These are phyloP conservation scores for Echinosphaeria canescens DNA, from an alignment of 2,329 filamentous ascomycete species.

Conservation along the genomic window DNA sequence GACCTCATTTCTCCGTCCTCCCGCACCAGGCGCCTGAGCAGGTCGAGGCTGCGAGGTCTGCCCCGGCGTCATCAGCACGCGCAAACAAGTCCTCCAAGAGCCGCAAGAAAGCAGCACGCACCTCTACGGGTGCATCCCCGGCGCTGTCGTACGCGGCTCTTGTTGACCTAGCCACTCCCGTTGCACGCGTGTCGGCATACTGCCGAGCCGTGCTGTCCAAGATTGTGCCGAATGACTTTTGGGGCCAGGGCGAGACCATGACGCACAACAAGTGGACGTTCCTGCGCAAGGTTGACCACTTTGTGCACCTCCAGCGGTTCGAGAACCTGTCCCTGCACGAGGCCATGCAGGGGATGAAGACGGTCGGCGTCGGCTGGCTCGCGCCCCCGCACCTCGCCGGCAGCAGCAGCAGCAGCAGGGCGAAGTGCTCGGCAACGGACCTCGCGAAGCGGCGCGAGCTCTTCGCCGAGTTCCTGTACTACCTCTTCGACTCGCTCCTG, in stretches of 20 bases:
- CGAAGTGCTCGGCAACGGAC: slow-evolving; percentile 54
- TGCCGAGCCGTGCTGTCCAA: slow-evolving; percentile 55
- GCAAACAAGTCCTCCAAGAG: neutral
- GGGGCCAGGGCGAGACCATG: slow-evolving; percentile 35
- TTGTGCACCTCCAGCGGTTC: slow-evolving; percentile 57
- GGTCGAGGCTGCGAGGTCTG: slow-evolving; percentile 1
- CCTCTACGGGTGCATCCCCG: slow-evolving; percentile 4
- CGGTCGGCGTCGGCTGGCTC: slow-evolving; percentile 55
- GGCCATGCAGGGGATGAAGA: slow-evolving; percentile 53
- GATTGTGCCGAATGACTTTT: slow-evolving; percentile 55
- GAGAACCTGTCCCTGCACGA: slow-evolving; percentile 67
- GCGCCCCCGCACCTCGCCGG: slow-evolving; percentile 22
- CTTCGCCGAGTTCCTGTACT: slow-evolving; percentile 74
- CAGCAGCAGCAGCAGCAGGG: too few relatives aligned
- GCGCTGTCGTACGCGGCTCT: slow-evolving; percentile 26
- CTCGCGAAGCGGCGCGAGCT: slow-evolving; percentile 56
- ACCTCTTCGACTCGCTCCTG: slow-evolving; percentile 75
- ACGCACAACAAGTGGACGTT: slow-evolving; percentile 38
- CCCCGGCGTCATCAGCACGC: neutral
- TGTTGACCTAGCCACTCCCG: slow-evolving; percentile 45
- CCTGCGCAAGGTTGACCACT: slow-evolving; percentile 50
- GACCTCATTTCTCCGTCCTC: too few relatives aligned
- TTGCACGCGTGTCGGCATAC: slow-evolving; percentile 59
- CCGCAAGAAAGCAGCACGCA: slow-evolving; percentile 5
- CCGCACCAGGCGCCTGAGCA: slow-evolving; percentile 1